These are phyloP conservation scores for Eremothecium cymbalariae DNA, from an alignment of 1,139 yeast species.

Conservation along the genomic window DNA sequence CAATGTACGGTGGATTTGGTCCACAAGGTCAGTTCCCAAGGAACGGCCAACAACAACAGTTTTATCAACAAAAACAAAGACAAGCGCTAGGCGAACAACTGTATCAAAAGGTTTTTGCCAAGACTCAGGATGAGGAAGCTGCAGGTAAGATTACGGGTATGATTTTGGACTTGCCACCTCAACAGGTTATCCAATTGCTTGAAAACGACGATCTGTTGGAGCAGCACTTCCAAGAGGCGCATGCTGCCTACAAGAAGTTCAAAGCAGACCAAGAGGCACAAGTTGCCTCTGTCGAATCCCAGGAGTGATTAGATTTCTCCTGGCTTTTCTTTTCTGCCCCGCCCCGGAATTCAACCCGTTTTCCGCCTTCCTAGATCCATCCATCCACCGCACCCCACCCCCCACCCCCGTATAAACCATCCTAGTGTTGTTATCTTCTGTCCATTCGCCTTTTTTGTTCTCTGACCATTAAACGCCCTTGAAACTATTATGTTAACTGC, in stretches of 20 bases:
- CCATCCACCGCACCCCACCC: no score
- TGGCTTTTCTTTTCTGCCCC: constrained; percentile 1
- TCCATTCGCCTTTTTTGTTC: no score
- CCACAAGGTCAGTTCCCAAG: constrained; percentile 37
- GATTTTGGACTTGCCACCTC: constrained; percentile 93
- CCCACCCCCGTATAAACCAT: no score
- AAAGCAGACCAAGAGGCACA: constrained; percentile 37
- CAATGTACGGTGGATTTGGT: constrained; percentile 74
- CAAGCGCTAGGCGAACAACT: constrained; percentile 97
- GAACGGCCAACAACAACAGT: constrained; percentile 39
- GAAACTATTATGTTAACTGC: no score
- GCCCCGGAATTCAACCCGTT: constrained; percentile 2
- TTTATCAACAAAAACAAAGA: constrained; percentile 64
- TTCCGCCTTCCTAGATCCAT: neutral
- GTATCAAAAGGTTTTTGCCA: constrained; percentile 87
- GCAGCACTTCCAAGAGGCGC: constrained; percentile 91
- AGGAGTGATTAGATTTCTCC: constrained; percentile 4
- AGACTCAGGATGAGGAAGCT: constrained; percentile 89
- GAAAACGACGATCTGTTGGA: constrained; percentile 86
- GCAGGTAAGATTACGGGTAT: constrained; percentile 99
- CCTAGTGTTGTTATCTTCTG: no score
- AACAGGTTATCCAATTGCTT: constrained; percentile 80
- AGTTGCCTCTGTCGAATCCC: constrained; percentile 6
- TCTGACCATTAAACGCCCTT: no score
- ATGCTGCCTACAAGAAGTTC: constrained; percentile 84